phyloP scores from a whole-genome alignment of 2,329 filamentous ascomycete genomes.

The Neurospora crassa region DNA sequence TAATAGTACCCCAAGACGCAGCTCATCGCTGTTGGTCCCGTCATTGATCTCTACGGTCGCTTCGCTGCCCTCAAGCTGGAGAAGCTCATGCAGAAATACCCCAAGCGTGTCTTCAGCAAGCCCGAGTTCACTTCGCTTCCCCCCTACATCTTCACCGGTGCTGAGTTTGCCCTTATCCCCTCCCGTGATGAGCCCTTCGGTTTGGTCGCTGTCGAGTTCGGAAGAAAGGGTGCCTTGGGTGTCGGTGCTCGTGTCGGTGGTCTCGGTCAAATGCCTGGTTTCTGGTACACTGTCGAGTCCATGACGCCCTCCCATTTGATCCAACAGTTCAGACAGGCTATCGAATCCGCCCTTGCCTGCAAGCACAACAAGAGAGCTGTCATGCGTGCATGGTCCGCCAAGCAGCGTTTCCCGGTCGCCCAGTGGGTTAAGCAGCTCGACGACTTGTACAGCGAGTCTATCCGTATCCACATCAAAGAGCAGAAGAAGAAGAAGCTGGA shows the following conservation, averaged over 20 bases:
- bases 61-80: constrained; percentile 57
- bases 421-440: constrained; percentile 59
- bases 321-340: constrained; percentile 55
- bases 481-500: constrained; percentile 20
- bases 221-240: constrained; percentile 57
- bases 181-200: constrained; percentile 62
- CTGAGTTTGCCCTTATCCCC: constrained; percentile 59
- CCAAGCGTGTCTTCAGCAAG: constrained; percentile 56
- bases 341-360: constrained; percentile 50
- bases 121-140: constrained; percentile 58
- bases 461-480: constrained; percentile 36
- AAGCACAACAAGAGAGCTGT: constrained; percentile 44
- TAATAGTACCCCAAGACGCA: constrained; percentile 42
- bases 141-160: constrained; percentile 58
- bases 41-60: constrained; percentile 59
- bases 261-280: constrained; percentile 61
- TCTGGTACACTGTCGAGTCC: constrained; percentile 62
- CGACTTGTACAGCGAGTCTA: constrained; percentile 49
- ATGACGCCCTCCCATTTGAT: constrained; percentile 53
- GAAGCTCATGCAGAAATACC: constrained; percentile 55
- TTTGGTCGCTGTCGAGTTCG: constrained; percentile 59
- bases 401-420: constrained; percentile 57
- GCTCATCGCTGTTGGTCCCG: constrained; percentile 53
- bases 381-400: constrained; percentile 56
- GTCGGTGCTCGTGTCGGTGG: constrained; percentile 58